Percentiles rank a stretch among this genome's conserved stretches.
Evolutionary conservation across 352 stramenopile genomes (phyloP).

Genomic region (Phytophthora palmivora): DNA sequence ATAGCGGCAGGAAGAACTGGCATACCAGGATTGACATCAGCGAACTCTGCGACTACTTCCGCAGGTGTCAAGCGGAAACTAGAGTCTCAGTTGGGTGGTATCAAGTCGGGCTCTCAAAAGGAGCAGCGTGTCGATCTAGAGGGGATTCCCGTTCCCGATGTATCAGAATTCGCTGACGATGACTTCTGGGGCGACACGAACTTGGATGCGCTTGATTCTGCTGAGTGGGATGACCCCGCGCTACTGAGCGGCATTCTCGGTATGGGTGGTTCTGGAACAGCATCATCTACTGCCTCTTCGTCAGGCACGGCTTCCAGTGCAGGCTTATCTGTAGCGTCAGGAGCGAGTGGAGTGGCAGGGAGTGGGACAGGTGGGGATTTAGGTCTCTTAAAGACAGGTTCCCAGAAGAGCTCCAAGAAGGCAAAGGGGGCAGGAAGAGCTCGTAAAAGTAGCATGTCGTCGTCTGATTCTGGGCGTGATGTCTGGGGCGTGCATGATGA

Average conservation of each 20-base stretch:
- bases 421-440: slow-evolving; percentile 48
- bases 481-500: slow-evolving; percentile 81
- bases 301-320: slow-evolving; percentile 27
- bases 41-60: slow-evolving; percentile 13
- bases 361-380: slow-evolving; percentile 17
- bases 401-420: slow-evolving; percentile 62
- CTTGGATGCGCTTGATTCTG: slow-evolving; percentile 83
- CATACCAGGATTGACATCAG: slow-evolving; percentile 11
- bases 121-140: slow-evolving; percentile 82
- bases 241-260: slow-evolving; percentile 74
- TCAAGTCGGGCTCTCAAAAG: slow-evolving; percentile 49
- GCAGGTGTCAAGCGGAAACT: slow-evolving; percentile 75
- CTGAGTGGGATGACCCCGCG: slow-evolving; percentile 81
- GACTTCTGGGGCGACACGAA: slow-evolving; percentile 91
- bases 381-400: slow-evolving; percentile 25
- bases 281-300: slow-evolving; percentile 34
- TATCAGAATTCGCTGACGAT: slow-evolving; percentile 83
- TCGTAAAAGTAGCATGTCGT: slow-evolving; percentile 73
- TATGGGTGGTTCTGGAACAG: slow-evolving; percentile 22
- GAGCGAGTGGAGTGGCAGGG: neutral
- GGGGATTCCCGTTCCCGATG: slow-evolving; percentile 74
- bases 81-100: slow-evolving; percentile 46
- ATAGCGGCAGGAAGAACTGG: slow-evolving; percentile 20
- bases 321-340: slow-evolving; percentile 12
- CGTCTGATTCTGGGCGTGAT: slow-evolving; percentile 54